Base-by-base conservation (phyloP, 495 filamentous ascomycete genomes). In the Xylaria bambusicola region DNA sequence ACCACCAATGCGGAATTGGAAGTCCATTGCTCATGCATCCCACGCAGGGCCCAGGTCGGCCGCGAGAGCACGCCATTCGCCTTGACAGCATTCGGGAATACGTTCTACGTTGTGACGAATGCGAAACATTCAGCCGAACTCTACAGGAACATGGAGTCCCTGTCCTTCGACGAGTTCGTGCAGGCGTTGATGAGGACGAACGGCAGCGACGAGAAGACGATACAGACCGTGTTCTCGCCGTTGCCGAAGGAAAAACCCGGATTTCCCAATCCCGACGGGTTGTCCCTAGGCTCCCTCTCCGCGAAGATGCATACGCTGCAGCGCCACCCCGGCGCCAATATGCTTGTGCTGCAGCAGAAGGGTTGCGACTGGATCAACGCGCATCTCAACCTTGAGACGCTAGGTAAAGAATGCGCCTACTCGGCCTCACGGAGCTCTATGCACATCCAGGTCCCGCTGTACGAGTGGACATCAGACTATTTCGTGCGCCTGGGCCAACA, bases 161-260 rank as follows among this genome's bases (percentile, higher is more conserved):
- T 70, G 2, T 71, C 70, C 6, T 70, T 62, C 36, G 58, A 68
- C 10, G 29, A 49, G 2, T 70, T 66, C 46, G 66, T 66, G 1
- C 56, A 66, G 27, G 53, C 20, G 2, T 29, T 70, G 24, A 49
- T 68, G 20, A 17, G 48, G 3, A 49, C 21, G 0, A 27, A 50
- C 38, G 66, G 68, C 12, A 46, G 41, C 40, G 49, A 38, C 18
- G 31, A 62, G 26, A 49, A 46, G 0, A 41, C 18, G 15, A 54
- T 67, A 33, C 23, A 62, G 42, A 40, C 55, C 17, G 41, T 63
- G 46, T 68, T 58, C 47, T 12, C 29, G 0, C 17, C 54, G 4
- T 27, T 58, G 4, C 51, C 50, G 9, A 26, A 17, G 9, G 35
- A 61, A 5, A 68, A 62, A 46, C 1, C 50, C 0, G 64, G 63